phyloP scores from a whole-genome alignment of 257 asterid genomes.

The Lycium ferocissimum region DNA sequence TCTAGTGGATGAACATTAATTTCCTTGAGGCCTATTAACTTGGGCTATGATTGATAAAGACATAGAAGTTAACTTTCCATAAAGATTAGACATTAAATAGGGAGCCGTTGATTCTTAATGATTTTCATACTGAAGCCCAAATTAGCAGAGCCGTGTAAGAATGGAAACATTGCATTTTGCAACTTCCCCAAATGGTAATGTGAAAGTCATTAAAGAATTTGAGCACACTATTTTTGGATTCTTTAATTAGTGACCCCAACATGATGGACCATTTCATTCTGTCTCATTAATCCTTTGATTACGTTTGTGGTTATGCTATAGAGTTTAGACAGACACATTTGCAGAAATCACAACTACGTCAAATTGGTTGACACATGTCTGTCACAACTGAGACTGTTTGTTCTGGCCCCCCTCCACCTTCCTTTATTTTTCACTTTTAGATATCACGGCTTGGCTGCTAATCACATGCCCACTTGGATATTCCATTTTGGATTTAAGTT shows the following conservation, averaged over 20 bases:
- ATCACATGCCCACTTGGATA: too few species aligned
- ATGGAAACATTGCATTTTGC: neutral
- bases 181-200: neutral
- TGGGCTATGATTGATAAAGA: too few species aligned
- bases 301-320: neutral
- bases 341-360: neutral
- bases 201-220: neutral
- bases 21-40: neutral
- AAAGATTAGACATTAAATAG: neutral
- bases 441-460: too few species aligned
- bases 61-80: neutral
- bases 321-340: neutral
- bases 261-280: neutral
- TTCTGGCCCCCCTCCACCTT: too few species aligned
- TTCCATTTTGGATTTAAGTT: too few species aligned
- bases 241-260: neutral
- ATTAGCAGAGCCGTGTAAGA: neutral
- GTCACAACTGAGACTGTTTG: too few species aligned
- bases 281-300: neutral
- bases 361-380: too few species aligned
- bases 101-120: neutral
- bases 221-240: neutral
- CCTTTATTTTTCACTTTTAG: too few species aligned
- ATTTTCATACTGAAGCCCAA: neutral
- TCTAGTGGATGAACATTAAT: neutral